These are phyloP conservation scores for Eleusine coracana DNA, from an alignment of 176 grass and related monocot genomes.

Conservation along the genomic window DNA sequence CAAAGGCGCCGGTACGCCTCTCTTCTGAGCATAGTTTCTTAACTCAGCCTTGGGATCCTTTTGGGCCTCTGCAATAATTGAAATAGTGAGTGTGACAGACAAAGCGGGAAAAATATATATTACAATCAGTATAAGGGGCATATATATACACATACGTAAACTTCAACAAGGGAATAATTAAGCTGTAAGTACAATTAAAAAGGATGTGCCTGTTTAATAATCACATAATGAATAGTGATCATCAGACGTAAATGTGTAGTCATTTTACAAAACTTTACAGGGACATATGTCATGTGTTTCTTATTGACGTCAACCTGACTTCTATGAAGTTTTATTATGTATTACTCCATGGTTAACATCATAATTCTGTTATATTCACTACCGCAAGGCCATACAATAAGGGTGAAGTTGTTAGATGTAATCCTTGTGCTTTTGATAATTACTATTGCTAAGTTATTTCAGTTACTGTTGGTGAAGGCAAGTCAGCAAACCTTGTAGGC, in stretches of 20 bases:
- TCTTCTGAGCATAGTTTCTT: conserved; percentile 66
- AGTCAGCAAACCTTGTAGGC: too few species aligned
- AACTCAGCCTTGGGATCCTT: conserved; percentile 59
- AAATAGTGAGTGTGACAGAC: conserved; percentile 3
- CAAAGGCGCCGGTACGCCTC: conserved; percentile 41
- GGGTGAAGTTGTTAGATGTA: too few species aligned
- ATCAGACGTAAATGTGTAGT: background rate
- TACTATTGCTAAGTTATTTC: too few species aligned
- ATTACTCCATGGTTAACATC: too few species aligned
- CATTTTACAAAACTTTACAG: background rate
- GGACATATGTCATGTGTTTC: background rate
- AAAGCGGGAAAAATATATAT: background rate
- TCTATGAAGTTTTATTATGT: too few species aligned
- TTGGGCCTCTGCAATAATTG: conserved; percentile 34
- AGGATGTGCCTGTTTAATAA: background rate
- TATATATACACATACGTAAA: background rate
- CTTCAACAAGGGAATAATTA: background rate
- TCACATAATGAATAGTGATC: background rate
- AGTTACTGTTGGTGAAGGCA: too few species aligned
- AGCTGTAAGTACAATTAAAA: background rate
- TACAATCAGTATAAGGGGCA: background rate
- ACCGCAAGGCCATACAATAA: too few species aligned
- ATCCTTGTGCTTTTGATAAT: too few species aligned
- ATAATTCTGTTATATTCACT: too few species aligned
- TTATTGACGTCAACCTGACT: background rate